Percentiles rank a stretch among this genome's conserved stretches.
Evolutionary conservation across 805 yeast species (phyloP).

Genomic region (Starmerella roubikii): DNA sequence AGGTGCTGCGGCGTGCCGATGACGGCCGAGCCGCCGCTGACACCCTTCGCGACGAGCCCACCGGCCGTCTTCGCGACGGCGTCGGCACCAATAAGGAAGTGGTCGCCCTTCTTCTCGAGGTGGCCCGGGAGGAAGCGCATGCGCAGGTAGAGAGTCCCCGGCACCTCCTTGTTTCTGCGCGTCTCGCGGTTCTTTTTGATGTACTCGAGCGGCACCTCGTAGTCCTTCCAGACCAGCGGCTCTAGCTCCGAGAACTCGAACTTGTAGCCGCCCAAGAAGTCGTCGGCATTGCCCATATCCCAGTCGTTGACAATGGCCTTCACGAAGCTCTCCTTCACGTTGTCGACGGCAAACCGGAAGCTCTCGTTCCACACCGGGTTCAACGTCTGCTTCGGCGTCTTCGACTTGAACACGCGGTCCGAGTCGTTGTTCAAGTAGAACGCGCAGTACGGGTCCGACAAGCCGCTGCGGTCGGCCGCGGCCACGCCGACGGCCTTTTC

Average conservation of each 20-base stretch:
- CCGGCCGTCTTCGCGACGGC: constrained; percentile 20
- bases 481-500: constrained; percentile 53
- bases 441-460: constrained; percentile 80
- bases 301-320: constrained; percentile 59
- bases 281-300: constrained; percentile 89
- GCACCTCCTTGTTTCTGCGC: constrained; percentile 34
- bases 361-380: constrained; percentile 83
- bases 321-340: constrained; percentile 10
- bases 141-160: constrained; percentile 48
- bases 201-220: constrained; percentile 37
- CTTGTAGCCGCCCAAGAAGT: constrained; percentile 53
- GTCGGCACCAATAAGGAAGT: constrained; percentile 15
- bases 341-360: constrained; percentile 25
- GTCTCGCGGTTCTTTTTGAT: constrained; percentile 31
- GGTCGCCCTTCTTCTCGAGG: constrained; percentile 27
- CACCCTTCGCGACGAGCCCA: constrained; percentile 16
- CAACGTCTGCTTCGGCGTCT: constrained; percentile 71
- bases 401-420: constrained; percentile 53
- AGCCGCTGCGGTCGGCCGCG: constrained; percentile 83
- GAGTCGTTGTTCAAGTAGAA: constrained; percentile 49
- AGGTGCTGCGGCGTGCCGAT: constrained; percentile 32
- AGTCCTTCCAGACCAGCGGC: constrained; percentile 40
- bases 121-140: constrained; percentile 60
- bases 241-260: constrained; percentile 46
- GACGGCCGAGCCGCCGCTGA: constrained; percentile 28